These are phyloP conservation scores for Talaromyces pinophilus DNA, from an alignment of 2,329 filamentous ascomycete species.

Conservation along the genomic window DNA sequence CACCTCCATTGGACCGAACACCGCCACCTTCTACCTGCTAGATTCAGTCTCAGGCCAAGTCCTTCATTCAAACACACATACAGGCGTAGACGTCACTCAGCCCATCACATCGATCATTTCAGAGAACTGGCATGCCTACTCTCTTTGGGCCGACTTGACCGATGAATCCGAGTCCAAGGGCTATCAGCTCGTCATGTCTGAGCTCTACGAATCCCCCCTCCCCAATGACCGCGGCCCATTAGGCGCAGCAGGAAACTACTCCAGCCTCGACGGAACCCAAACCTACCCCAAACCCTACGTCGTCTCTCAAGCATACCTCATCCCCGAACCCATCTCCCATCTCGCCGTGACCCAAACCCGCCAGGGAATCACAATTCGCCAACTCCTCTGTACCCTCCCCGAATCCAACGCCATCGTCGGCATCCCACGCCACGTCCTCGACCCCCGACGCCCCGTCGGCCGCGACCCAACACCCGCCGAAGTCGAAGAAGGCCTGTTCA, in stretches of 20 bases:
- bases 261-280: slow-evolving; percentile 69
- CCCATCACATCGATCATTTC: slow-evolving; percentile 76
- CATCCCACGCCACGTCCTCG: slow-evolving; percentile 75
- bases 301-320: slow-evolving; percentile 75
- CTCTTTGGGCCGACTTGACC: slow-evolving; percentile 63
- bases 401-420: slow-evolving; percentile 72
- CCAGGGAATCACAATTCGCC: slow-evolving; percentile 84
- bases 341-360: slow-evolving; percentile 84
- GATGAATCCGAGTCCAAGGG: slow-evolving; percentile 65
- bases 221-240: slow-evolving; percentile 84
- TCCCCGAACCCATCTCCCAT: slow-evolving; percentile 74
- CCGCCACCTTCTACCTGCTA: slow-evolving; percentile 73
- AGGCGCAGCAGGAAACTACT: slow-evolving; percentile 69
- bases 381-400: slow-evolving; percentile 77
- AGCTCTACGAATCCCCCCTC: slow-evolving; percentile 83
- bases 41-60: slow-evolving; percentile 84
- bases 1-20: slow-evolving; percentile 64
- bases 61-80: slow-evolving; percentile 69
- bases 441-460: slow-evolving; percentile 81
- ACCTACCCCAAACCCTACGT: slow-evolving; percentile 68
- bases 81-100: slow-evolving; percentile 71
- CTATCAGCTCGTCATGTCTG: slow-evolving; percentile 80
- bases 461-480: slow-evolving; percentile 80
- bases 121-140: slow-evolving; percentile 95
- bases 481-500: slow-evolving; percentile 76